Percentiles rank a stretch among this genome's conserved stretches.
Evolutionary conservation across 78 protist species (phyloP).

Genomic region (Cavenderia fasciculata): DNA sequence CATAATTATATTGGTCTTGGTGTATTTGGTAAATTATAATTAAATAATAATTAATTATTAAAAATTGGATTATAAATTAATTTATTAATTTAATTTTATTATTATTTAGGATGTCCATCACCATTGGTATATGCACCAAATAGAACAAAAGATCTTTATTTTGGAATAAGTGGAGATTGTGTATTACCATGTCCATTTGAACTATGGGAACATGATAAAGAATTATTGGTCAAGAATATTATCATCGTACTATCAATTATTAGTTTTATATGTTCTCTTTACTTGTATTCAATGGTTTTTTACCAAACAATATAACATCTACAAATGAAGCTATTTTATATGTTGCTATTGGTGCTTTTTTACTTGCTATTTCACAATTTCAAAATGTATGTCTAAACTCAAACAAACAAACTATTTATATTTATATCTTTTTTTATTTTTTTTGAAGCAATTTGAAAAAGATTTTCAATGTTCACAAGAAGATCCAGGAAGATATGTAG

Average conservation of each 20-base stretch:
- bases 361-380: background rate
- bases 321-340: slow-evolving; percentile 32
- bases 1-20: background rate
- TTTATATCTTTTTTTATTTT: too few species aligned
- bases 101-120: background rate
- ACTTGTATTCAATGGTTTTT: background rate
- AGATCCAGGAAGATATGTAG: slow-evolving; percentile 19
- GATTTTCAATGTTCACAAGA: background rate
- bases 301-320: slow-evolving; percentile 12
- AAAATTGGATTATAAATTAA: background rate
- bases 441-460: background rate
- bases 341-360: background rate
- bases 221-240: background rate
- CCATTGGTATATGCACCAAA: background rate
- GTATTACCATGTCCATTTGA: slow-evolving; percentile 31
- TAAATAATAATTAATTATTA: too few species aligned
- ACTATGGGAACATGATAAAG: background rate
- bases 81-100: background rate
- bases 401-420: background rate
- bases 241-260: background rate
- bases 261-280: background rate
- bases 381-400: background rate
- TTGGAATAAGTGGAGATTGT: slow-evolving; percentile 1
- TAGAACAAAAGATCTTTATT: background rate
- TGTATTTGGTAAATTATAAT: too few species aligned